These are phyloP conservation scores for Alternaria sp. DNA, from an alignment of 2,329 filamentous ascomycete genomes.

Conservation along the genomic window DNA sequence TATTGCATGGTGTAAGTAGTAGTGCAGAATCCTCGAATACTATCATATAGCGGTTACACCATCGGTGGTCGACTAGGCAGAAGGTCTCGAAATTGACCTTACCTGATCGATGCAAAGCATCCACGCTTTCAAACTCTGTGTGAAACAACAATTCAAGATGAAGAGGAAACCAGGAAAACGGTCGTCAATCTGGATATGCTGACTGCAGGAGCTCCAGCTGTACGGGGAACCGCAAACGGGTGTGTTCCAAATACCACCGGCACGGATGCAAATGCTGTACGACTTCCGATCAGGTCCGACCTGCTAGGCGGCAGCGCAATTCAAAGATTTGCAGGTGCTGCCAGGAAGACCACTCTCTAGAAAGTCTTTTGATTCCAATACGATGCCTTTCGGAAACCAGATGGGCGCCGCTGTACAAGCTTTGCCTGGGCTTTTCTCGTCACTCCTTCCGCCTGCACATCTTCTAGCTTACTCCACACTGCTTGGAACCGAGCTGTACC, in stretches of 20 bases:
- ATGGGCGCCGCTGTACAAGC: background rate
- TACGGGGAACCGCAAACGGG: too few species aligned
- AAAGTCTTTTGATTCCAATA: accelerated
- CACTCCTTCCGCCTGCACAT: slow-evolving; percentile 43
- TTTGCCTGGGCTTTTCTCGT: background rate
- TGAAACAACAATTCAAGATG: too few species aligned
- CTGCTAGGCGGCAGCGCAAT: slow-evolving; percentile 12
- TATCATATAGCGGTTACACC: too few species aligned
- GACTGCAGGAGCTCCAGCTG: too few species aligned
- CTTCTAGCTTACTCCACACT: slow-evolving; percentile 52
- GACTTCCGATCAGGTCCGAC: background rate
- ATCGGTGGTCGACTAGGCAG: accelerated
- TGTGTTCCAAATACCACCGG: background rate
- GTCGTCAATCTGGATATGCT: accelerated
- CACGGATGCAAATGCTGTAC: background rate
- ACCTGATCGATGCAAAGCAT: too few species aligned
- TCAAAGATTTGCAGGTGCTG: slow-evolving; percentile 1
- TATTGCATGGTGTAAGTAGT: background rate
- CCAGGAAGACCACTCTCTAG: too few species aligned
- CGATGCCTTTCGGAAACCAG: background rate
- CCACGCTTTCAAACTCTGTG: too few species aligned
- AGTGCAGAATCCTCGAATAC: too few species aligned
- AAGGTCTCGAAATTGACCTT: too few species aligned
- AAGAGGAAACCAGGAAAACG: too few species aligned
- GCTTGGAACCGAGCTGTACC: slow-evolving; percentile 51